Conservation (phyloP, 805 yeast species). For the Metschnikowia peoriensis region DNA sequence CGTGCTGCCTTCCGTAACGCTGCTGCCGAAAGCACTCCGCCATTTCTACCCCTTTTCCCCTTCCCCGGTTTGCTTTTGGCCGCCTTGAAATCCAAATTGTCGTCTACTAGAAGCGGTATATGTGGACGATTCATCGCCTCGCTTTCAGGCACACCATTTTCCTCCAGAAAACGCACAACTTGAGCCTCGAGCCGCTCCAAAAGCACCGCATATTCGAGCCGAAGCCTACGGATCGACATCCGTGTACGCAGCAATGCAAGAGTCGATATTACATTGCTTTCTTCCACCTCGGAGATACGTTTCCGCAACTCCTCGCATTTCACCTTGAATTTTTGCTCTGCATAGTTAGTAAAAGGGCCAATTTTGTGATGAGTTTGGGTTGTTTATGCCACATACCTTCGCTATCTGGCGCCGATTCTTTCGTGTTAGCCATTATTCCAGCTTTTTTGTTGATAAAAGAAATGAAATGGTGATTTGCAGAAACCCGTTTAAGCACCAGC, state of each 20-base stretch:
- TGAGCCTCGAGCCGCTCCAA: conserved; percentile 70
- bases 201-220: conserved; percentile 79
- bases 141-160: conserved; percentile 21
- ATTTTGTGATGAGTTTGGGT: background rate
- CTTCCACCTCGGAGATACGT: conserved; percentile 70
- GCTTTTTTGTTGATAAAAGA: background rate
- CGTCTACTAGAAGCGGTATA: conserved; percentile 36
- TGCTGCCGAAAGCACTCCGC: conserved; percentile 2
- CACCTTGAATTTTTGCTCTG: conserved; percentile 48
- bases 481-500: too few relatives aligned
- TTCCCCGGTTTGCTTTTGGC: conserved; percentile 15
- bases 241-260: conserved; percentile 77
- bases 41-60: conserved; percentile 16
- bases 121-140: conserved; percentile 41
- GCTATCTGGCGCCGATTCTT: conserved; percentile 33
- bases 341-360: background rate
- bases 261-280: conserved; percentile 71
- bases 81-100: conserved; percentile 21
- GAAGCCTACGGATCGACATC: conserved; percentile 68
- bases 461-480: background rate
- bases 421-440: conserved; percentile 16
- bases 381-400: conserved; percentile 33
- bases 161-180: conserved; percentile 32
- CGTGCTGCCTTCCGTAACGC: conserved; percentile 43
- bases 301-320: conserved; percentile 72